phyloP scores from a whole-genome alignment of 352 stramenopile species.

The Pythium oligandrum region DNA sequence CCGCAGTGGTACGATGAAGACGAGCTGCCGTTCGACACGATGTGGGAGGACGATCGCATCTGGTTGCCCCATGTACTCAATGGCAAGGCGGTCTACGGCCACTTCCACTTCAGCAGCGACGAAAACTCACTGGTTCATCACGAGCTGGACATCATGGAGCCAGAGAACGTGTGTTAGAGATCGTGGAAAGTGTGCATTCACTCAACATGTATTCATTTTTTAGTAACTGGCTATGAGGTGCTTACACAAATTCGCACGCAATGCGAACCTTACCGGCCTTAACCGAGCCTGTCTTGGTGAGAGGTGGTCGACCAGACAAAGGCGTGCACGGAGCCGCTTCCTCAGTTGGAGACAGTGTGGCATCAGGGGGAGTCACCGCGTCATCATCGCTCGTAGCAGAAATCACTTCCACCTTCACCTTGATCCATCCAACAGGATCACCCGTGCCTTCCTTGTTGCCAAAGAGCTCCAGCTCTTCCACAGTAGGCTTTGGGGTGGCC shows the following conservation, averaged over 20 bases:
- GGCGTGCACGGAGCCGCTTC: conserved; percentile 5
- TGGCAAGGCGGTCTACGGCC: conserved; percentile 35
- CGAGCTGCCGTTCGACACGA: conserved; percentile 45
- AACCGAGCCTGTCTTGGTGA: conserved; percentile 6
- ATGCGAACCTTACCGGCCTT: conserved; percentile 27
- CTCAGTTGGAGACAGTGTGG: background rate
- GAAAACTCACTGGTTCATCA: conserved; percentile 24
- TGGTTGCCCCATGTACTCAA: conserved; percentile 59
- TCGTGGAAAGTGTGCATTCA: too few relatives aligned
- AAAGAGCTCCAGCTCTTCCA: conserved; percentile 15
- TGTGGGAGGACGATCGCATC: conserved; percentile 69
- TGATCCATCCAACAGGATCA: conserved; percentile 12
- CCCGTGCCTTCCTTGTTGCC: conserved; percentile 13
- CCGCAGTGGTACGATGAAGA: conserved; percentile 56
- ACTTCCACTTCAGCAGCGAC: conserved; percentile 50
- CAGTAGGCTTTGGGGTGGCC: conserved; percentile 11
- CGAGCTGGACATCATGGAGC: conserved; percentile 20
- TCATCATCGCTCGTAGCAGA: conserved; percentile 8
- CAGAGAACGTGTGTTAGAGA: background rate
- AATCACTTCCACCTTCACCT: conserved; percentile 20
- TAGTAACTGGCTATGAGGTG: too few relatives aligned
- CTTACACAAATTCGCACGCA: conserved; percentile 22
- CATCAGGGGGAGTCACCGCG: background rate
- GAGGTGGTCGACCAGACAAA: background rate
- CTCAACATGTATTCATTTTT: too few relatives aligned